phyloP scores from a whole-genome alignment of 2,329 filamentous ascomycete genomes.

The Bipolaris bicolor region DNA sequence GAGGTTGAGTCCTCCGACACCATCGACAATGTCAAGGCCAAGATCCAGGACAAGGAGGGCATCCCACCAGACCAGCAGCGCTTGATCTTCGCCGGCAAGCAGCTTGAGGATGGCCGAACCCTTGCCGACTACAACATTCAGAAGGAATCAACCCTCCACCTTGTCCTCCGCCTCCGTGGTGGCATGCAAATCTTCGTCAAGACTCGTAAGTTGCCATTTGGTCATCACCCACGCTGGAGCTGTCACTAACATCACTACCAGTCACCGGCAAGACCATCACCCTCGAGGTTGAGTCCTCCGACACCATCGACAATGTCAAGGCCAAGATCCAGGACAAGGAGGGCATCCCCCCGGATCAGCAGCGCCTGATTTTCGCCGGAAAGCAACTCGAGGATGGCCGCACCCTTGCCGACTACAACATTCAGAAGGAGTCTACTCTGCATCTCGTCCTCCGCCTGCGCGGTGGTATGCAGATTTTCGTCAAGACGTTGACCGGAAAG shows the following conservation, averaged over 20 bases:
- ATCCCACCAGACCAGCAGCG: conserved; percentile 97
- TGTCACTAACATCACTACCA: conserved; percentile 46
- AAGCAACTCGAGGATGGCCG: conserved; percentile 65
- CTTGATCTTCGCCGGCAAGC: conserved; percentile 95
- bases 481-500: conserved; percentile 67
- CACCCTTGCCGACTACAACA: conserved; percentile 62
- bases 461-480: conserved; percentile 69
- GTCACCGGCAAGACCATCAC: conserved; percentile 64
- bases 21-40: conserved; percentile 95
- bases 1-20: conserved; percentile 79
- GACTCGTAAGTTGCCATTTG: conserved; percentile 51
- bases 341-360: conserved; percentile 64
- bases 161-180: conserved; percentile 75
- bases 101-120: conserved; percentile 93
- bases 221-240: conserved; percentile 34
- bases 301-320: conserved; percentile 52
- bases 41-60: conserved; percentile 98
- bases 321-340: conserved; percentile 63
- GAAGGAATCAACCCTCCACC: conserved; percentile 76
- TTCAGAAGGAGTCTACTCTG: conserved; percentile 69
- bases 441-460: conserved; percentile 77
- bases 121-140: conserved; percentile 95
- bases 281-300: conserved; percentile 49
- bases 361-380: conserved; percentile 64
- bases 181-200: conserved; percentile 69